These are phyloP conservation scores for Arthrocladium fulminans DNA, from an alignment of 2,329 filamentous ascomycete species.

Conservation along the genomic window DNA sequence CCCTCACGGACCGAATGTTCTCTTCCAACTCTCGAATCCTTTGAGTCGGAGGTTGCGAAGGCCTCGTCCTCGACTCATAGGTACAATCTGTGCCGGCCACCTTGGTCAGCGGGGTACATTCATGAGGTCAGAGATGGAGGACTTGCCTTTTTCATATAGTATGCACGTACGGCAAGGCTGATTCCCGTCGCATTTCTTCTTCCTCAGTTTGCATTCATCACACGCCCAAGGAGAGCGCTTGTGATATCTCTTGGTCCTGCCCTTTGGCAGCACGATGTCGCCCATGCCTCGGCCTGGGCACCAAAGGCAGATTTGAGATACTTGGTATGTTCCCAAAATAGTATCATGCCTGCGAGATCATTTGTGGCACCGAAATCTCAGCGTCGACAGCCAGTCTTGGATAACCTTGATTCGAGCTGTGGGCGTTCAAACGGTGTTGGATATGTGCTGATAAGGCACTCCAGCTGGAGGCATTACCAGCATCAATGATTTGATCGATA, in stretches of 20 bases:
- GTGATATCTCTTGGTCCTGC: conserved; percentile 14
- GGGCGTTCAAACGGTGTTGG: no score
- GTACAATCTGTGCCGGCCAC: conserved; percentile 12
- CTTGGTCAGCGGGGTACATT: conserved; percentile 3
- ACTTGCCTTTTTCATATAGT: conserved; percentile 13
- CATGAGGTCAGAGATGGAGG: neutral
- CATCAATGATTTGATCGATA: no score
- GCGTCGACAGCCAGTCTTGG: neutral
- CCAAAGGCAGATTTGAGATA: neutral
- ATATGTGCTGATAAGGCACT: no score
- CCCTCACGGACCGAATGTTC: conserved; percentile 12
- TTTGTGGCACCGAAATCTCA: no score
- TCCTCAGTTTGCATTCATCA: conserved; percentile 19
- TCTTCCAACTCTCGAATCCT: conserved; percentile 18
- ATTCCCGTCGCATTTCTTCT: conserved; percentile 19
- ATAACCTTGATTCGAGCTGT: neutral
- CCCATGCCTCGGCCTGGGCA: neutral
- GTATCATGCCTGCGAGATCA: neutral
- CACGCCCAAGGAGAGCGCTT: conserved; percentile 15
- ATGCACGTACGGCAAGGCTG: conserved; percentile 15
- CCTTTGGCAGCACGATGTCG: neutral
- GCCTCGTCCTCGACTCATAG: conserved; percentile 14
- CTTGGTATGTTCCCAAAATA: neutral
- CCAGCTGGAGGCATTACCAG: no score
- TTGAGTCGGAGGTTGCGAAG: conserved; percentile 17